Evolutionary conservation across 176 grass and related monocot genomes (phyloP).

Genomic region (Paspalum vaginatum): DNA sequence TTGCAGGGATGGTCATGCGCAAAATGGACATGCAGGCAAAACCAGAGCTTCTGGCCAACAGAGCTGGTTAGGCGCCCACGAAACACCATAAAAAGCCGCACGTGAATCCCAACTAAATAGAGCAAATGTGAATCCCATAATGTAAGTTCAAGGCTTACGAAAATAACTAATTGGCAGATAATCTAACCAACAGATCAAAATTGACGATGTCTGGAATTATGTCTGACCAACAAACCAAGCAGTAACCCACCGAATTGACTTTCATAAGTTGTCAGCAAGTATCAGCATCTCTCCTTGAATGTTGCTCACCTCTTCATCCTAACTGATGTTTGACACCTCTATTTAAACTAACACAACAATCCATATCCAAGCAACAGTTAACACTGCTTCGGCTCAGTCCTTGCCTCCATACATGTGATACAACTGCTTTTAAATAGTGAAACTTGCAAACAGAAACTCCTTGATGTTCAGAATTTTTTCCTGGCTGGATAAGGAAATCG

Average conservation of each 20-base stretch:
- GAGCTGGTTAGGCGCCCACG: neutral
- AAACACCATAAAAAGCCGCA: neutral
- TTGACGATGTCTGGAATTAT: neutral
- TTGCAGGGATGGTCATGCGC: too few relatives aligned
- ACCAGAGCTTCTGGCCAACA: neutral
- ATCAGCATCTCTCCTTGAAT: slow-evolving; percentile 29
- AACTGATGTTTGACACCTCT: slow-evolving; percentile 17
- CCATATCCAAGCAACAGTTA: slow-evolving; percentile 22
- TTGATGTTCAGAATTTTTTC: slow-evolving; percentile 51
- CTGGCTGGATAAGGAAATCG: slow-evolving; percentile 52
- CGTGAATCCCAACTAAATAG: neutral
- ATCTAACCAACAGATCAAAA: slow-evolving; percentile 7
- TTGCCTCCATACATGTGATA: slow-evolving; percentile 54
- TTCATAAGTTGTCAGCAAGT: slow-evolving; percentile 11
- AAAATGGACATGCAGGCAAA: neutral
- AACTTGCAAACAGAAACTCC: slow-evolving; percentile 60
- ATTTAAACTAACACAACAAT: slow-evolving; percentile 35
- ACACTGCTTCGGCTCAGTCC: slow-evolving; percentile 28
- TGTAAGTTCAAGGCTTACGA: neutral
- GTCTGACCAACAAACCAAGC: neutral
- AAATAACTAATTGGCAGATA: neutral
- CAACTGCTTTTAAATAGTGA: slow-evolving; percentile 47
- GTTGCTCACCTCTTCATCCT: slow-evolving; percentile 10
- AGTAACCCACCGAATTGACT: neutral
- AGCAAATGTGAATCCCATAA: neutral